A percentile compares a stretch with the other conserved stretches of the same genome.
These are phyloP conservation scores for Fusarium torulosum DNA, from an alignment of 2,329 filamentous ascomycete species.

Conservation along the genomic window DNA sequence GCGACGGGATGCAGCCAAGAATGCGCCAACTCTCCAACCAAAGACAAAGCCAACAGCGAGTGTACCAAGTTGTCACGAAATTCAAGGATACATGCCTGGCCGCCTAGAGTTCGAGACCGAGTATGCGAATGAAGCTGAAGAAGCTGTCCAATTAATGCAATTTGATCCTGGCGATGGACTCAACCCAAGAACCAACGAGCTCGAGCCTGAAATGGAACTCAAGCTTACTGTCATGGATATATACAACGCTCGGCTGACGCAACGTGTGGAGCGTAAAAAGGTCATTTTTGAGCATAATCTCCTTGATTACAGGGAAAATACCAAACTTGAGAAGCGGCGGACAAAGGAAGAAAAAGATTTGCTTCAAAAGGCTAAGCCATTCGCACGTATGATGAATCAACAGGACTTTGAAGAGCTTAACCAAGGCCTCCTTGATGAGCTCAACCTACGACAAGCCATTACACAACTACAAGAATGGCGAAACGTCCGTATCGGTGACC, in stretches of 20 bases:
- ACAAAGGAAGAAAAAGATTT: slow-evolving; percentile 95
- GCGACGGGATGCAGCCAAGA: slow-evolving; percentile 87
- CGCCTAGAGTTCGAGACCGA: slow-evolving; percentile 98
- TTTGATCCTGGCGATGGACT: slow-evolving; percentile 96
- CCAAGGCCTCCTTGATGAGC: slow-evolving; percentile 88
- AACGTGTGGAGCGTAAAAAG: slow-evolving; percentile 93
- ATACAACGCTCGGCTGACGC: slow-evolving; percentile 92
- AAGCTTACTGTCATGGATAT: slow-evolving; percentile 99
- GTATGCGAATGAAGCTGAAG: slow-evolving; percentile 97
- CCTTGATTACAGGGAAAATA: slow-evolving; percentile 93
- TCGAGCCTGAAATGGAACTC: slow-evolving; percentile 96
- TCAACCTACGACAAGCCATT: slow-evolving; percentile 91
- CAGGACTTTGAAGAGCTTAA: slow-evolving; percentile 89
- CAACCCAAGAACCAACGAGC: slow-evolving; percentile 83
- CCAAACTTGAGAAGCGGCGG: slow-evolving; percentile 89
- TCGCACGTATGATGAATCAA: slow-evolving; percentile 96
- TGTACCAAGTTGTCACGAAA: slow-evolving; percentile 96
- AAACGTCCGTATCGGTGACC: slow-evolving; percentile 82
- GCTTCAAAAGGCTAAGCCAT: slow-evolving; percentile 93
- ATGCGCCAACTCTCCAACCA: slow-evolving; percentile 83
- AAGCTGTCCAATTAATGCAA: slow-evolving; percentile 97
- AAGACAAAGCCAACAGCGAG: slow-evolving; percentile 97
- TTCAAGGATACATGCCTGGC: slow-evolving; percentile 98
- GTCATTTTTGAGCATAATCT: slow-evolving; percentile 96
- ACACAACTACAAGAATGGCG: slow-evolving; percentile 94